These are phyloP conservation scores for Rutstroemia sp. DNA, from an alignment of 2,329 filamentous ascomycete genomes.

Conservation along the genomic window DNA sequence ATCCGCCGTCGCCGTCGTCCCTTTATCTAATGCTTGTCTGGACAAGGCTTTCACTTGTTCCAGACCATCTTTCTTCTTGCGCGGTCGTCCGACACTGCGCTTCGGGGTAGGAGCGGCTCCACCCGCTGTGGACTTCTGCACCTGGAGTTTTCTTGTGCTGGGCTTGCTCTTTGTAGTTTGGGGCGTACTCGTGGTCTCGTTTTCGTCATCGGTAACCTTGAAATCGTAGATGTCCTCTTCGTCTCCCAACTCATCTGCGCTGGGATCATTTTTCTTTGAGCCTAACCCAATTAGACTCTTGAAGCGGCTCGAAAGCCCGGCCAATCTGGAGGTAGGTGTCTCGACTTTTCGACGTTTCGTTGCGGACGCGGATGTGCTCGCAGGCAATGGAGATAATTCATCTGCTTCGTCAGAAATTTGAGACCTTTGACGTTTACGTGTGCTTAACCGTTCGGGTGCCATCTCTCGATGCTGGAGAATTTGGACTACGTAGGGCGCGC, in stretches of 20 bases:
- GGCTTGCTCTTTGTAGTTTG: not conserved
- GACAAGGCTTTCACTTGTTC: constrained; percentile 10
- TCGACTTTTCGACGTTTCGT: constrained; percentile 8
- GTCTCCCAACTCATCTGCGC: constrained; percentile 6
- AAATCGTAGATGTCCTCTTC: constrained; percentile 6
- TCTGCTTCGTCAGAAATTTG: constrained; percentile 2
- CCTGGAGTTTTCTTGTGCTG: not conserved
- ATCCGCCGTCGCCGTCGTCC: not conserved
- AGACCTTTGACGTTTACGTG: constrained; percentile 9
- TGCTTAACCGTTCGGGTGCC: constrained; percentile 1
- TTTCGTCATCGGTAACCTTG: constrained; percentile 9
- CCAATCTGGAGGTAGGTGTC: not conserved
- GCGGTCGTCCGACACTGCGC: constrained; percentile 2
- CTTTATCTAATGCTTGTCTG: constrained; percentile 1
- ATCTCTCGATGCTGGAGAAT: not conserved
- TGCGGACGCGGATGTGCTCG: not conserved
- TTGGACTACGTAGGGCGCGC: no score
- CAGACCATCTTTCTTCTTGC: constrained; percentile 5
- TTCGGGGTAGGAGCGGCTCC: not conserved
- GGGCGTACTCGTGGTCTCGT: not conserved
- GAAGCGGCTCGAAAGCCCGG: not conserved
- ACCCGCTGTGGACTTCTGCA: not conserved
- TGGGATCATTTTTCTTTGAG: not conserved
- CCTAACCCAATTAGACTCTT: constrained; percentile 4
- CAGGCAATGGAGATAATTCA: constrained; percentile 9